phyloP scores from a whole-genome alignment of 768 basidiomycete genomes.

The Aureoboletus auriporus region DNA sequence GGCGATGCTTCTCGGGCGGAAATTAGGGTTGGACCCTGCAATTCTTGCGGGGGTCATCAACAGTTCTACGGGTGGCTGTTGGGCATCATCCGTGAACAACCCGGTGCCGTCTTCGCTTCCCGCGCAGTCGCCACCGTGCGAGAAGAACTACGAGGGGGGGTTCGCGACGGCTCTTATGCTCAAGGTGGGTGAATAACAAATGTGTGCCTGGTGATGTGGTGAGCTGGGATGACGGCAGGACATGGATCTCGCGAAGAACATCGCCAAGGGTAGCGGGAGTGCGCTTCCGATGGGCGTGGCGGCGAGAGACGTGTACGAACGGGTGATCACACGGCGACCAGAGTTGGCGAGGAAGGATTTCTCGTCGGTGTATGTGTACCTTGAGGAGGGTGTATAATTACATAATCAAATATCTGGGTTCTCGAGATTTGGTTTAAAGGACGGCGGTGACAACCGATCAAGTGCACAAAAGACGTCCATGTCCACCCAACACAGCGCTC shows the following conservation, averaged over 20 bases:
- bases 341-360: slow-evolving; percentile 73
- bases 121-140: slow-evolving; percentile 74
- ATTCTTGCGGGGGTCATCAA: slow-evolving; percentile 83
- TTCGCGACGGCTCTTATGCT: slow-evolving; percentile 83
- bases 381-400: slow-evolving; percentile 31
- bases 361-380: slow-evolving; percentile 71
- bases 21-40: slow-evolving; percentile 72
- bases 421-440: slow-evolving; percentile 22
- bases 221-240: slow-evolving; percentile 47
- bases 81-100: slow-evolving; percentile 84
- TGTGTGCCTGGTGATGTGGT: background rate
- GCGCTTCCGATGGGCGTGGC: slow-evolving; percentile 64
- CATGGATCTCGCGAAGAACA: slow-evolving; percentile 72
- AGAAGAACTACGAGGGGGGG: slow-evolving; percentile 79
- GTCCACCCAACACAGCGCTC: slow-evolving; percentile 36
- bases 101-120: slow-evolving; percentile 75
- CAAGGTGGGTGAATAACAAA: slow-evolving; percentile 46
- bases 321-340: slow-evolving; percentile 49
- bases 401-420: slow-evolving; percentile 12
- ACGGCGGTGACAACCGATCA: slow-evolving; percentile 20
- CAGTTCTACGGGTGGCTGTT: slow-evolving; percentile 78
- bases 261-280: slow-evolving; percentile 46
- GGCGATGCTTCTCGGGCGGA: slow-evolving; percentile 84
- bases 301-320: slow-evolving; percentile 59
- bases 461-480: slow-evolving; percentile 37